Base-by-base conservation (phyloP, 1,284 basidiomycete species). In the Coniophora puteana region DNA sequence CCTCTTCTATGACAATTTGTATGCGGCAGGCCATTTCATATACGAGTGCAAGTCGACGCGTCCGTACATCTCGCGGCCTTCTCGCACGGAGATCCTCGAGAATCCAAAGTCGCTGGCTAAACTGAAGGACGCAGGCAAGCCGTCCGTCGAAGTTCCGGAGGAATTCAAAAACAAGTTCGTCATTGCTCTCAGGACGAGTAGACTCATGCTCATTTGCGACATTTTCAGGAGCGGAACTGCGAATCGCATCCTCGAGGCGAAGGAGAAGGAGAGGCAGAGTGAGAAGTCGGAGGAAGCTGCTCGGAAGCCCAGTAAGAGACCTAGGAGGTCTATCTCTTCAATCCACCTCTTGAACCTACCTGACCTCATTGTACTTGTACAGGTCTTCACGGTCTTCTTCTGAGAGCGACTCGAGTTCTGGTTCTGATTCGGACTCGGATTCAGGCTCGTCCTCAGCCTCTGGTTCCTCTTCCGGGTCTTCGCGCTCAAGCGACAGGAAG, bases 111-210 rank as follows among this genome's bases (percentile, higher is more conserved):
- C 76, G 3, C 62, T 83, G 6, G 72, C 79, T 8, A 86, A 86
- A 56, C 59, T 83, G 30, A 83, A 78, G 58, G 65, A 69, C 1
- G 76, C 77, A 2, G 79, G 79, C 11, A 79, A 80, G 45, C 83
- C 86, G 5, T 78, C 78, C 6, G 76, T 83, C 0, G 84, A 87
- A 50, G 77, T 89, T 10, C 86, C 87, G 5, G 86, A 88, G 46
- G 87, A 89, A 58, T 88, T 89, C 61, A 87, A 79, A 68, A 76
- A 64, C 49, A 83, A 83, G 87, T 88, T 43, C 29, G 75, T 69
- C 6, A 31, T 7, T 12, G 38, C n/a, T n/a, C 22, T 2, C 14
- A 17, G 10, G n/a, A 17, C 16, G 17, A 18, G 33, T 27, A 11
- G 22, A 24, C 38, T 51, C 26, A 63, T 25, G 20, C 10, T 43